Conservation (phyloP, 768 basidiomycete genomes). For the Boletus pseudo-olivaceus region DNA sequence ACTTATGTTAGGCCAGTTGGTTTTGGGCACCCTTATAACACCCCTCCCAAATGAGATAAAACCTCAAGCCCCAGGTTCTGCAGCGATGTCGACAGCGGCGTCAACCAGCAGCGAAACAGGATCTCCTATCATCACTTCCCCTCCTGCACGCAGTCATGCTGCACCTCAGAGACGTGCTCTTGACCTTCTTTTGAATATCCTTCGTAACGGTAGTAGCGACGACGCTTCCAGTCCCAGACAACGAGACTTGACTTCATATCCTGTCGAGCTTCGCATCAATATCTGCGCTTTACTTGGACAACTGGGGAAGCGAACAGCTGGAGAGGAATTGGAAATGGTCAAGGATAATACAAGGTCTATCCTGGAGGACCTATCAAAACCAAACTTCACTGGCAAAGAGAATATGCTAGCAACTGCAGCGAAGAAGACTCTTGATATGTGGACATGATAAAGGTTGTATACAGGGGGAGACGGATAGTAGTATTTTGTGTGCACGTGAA, state of each 20-base stretch:
- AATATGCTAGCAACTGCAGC: constrained; percentile 37
- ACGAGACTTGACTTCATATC: constrained; percentile 42
- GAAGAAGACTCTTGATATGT: constrained; percentile 41
- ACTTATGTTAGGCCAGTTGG: constrained; percentile 49
- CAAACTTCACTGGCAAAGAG: constrained; percentile 31
- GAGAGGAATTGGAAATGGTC: constrained; percentile 45
- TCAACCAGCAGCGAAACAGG: constrained; percentile 43
- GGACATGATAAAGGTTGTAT: constrained; percentile 23
- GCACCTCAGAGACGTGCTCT: constrained; percentile 53
- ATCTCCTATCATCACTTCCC: constrained; percentile 47
- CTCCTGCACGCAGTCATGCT: constrained; percentile 36
- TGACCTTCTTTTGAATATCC: constrained; percentile 62
- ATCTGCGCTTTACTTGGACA: constrained; percentile 70
- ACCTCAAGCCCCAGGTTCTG: constrained; percentile 30
- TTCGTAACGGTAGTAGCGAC: constrained; percentile 43
- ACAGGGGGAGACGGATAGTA: background rate
- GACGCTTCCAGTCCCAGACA: constrained; percentile 41
- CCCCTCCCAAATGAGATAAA: constrained; percentile 44
- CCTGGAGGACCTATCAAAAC: constrained; percentile 47
- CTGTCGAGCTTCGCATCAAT: constrained; percentile 75
- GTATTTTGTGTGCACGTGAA: background rate
- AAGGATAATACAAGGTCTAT: constrained; percentile 50
- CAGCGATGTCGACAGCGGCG: constrained; percentile 36
- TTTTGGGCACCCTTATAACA: constrained; percentile 55
- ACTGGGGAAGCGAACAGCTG: constrained; percentile 50